Evolutionary conservation across 305 asterid genomes (phyloP).

Genomic region (Fraxinus greggii): DNA sequence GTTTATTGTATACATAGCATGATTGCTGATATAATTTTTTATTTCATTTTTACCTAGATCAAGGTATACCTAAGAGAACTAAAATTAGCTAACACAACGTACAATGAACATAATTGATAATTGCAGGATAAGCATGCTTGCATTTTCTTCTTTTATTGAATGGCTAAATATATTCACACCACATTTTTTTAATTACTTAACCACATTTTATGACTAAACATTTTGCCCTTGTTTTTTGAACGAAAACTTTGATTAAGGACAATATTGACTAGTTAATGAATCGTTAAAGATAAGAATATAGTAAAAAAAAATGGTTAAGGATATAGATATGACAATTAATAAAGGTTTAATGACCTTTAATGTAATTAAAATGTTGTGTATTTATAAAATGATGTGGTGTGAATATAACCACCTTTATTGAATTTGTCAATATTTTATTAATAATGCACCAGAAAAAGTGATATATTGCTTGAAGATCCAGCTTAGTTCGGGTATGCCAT

Average conservation of each 20-base stretch:
- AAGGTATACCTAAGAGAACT: neutral
- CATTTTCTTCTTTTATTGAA: neutral
- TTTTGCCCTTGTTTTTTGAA: neutral
- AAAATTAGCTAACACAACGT: neutral
- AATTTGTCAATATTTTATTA: conserved; percentile 8
- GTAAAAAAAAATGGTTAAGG: neutral
- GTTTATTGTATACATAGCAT: conserved; percentile 10
- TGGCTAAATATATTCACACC: neutral
- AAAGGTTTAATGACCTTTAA: neutral
- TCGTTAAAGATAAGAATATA: neutral
- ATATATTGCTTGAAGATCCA: conserved; percentile 1
- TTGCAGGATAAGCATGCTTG: neutral
- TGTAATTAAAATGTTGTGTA: neutral
- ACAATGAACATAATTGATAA: neutral
- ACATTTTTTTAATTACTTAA: neutral
- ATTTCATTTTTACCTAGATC: conserved; percentile 1
- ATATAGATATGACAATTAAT: neutral
- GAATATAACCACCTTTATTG: neutral
- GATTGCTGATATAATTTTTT: neutral
- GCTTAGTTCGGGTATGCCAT: neutral
- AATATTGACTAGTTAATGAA: neutral
- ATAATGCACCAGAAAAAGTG: neutral
- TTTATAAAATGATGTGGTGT: neutral
- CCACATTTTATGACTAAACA: neutral
- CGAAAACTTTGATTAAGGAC: neutral